phyloP scores from a whole-genome alignment of 2,329 filamentous ascomycete species.

The Graphilbum fragrans region DNA sequence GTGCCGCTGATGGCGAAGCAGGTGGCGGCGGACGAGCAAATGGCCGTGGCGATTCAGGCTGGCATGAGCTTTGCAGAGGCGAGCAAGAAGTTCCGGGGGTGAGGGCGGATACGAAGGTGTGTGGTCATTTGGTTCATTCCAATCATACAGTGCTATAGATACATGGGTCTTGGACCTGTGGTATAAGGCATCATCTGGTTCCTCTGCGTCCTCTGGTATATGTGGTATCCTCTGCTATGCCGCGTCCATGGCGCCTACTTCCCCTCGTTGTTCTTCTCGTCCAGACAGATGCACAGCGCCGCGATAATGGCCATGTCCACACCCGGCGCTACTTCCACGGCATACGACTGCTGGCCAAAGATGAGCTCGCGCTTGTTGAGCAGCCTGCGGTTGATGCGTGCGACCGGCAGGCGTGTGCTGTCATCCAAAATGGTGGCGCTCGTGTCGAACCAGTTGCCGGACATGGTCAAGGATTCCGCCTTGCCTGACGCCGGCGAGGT shows the following conservation, averaged over 20 bases:
- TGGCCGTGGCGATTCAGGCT: conserved; percentile 25
- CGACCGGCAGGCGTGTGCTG: conserved; percentile 36
- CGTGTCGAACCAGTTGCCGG: conserved; percentile 48
- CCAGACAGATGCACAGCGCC: conserved; percentile 55
- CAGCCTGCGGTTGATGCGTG: conserved; percentile 44
- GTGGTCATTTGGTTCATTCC: too few species aligned
- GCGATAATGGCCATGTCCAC: conserved; percentile 55
- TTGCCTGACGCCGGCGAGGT: conserved; percentile 31
- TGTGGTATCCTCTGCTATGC: too few species aligned
- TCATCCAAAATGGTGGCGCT: conserved; percentile 44
- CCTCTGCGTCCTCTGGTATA: too few species aligned
- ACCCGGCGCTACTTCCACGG: conserved; percentile 48
- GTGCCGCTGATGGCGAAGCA: conserved; percentile 27
- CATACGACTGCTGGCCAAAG: conserved; percentile 53
- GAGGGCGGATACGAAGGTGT: too few species aligned
- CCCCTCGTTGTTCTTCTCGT: conserved; percentile 48
- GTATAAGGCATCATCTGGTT: too few species aligned
- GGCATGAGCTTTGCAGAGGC: conserved; percentile 32
- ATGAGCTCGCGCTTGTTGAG: conserved; percentile 45
- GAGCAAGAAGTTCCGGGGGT: conserved; percentile 23
- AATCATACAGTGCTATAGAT: too few species aligned
- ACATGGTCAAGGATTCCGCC: conserved; percentile 38
- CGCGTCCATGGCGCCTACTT: too few species aligned
- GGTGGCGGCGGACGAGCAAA: conserved; percentile 27
- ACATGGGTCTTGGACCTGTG: too few species aligned